Evolutionary conservation across 306 rosid genomes (phyloP).

Genomic region (Trifolium fragiferum): DNA sequence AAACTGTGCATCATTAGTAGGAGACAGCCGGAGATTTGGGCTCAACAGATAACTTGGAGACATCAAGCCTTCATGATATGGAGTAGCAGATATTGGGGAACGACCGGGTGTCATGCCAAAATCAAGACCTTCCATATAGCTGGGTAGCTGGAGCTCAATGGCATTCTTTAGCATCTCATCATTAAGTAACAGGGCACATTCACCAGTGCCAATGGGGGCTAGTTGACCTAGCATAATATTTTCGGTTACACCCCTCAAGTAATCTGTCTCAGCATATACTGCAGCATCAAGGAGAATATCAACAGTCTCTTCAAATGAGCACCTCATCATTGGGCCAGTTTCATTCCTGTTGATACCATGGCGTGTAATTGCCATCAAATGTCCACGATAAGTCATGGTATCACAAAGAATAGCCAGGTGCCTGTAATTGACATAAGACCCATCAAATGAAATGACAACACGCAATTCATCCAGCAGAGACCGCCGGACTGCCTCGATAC

Average conservation of each 20-base stretch:
- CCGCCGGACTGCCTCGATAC: conserved; percentile 96
- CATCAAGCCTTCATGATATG: conserved; percentile 95
- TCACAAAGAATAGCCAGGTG: conserved; percentile 98
- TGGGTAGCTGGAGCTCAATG: conserved; percentile 94
- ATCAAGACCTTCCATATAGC: conserved; percentile 96
- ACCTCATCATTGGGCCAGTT: conserved; percentile 99
- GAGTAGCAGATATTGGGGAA: conserved; percentile 91
- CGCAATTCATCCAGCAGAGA: conserved; percentile 88
- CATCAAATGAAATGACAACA: conserved; percentile 96
- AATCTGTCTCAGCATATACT: conserved; percentile 86
- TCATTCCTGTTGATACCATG: conserved; percentile 96
- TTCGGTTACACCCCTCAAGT: conserved; percentile 93
- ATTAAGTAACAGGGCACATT: conserved; percentile 79
- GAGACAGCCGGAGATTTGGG: conserved; percentile 89
- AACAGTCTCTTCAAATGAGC: conserved; percentile 98
- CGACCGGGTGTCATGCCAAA: conserved; percentile 98
- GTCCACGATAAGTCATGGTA: conserved; percentile 98
- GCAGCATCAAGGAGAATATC: conserved; percentile 99
- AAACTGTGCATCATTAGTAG: conserved; percentile 90
- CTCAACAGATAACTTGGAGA: conserved; percentile 91
- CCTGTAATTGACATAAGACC: conserved; percentile 94
- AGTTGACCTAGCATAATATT: conserved; percentile 98
- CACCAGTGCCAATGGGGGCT: conserved; percentile 98
- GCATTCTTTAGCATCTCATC: conserved; percentile 98
- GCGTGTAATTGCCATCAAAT: conserved; percentile 98